These are phyloP conservation scores for Ulvella scutata DNA, from an alignment of 139 green algal species.

Conservation along the genomic window DNA sequence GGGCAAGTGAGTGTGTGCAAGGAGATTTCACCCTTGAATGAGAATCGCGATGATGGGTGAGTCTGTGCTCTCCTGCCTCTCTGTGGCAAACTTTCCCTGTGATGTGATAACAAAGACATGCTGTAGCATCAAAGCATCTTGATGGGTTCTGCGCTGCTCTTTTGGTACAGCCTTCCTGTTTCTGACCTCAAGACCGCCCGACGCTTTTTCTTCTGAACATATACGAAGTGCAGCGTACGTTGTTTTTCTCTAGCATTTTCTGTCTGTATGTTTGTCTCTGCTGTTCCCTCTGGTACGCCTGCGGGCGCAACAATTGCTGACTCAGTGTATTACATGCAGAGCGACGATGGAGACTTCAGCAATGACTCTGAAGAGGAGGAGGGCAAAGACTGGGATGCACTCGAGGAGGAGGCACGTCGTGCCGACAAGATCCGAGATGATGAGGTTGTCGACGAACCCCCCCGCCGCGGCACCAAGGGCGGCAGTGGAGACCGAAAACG, in stretches of 20 bases:
- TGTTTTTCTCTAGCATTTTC: too few relatives aligned
- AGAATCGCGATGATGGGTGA: too few relatives aligned
- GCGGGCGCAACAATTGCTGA: neutral
- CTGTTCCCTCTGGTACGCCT: too few relatives aligned
- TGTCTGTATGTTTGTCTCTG: too few relatives aligned
- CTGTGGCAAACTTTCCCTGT: too few relatives aligned
- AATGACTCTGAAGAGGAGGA: slow-evolving; percentile 49
- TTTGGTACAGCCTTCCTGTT: too few relatives aligned
- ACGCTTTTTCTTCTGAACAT: slow-evolving; percentile 25
- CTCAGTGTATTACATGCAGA: slow-evolving; percentile 22
- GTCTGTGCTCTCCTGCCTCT: too few relatives aligned
- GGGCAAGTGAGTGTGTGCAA: too few relatives aligned
- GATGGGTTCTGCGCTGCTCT: too few relatives aligned
- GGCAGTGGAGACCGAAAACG: neutral
- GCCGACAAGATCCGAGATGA: neutral
- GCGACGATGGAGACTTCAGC: slow-evolving; percentile 30
- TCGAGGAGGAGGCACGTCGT: slow-evolving; percentile 59
- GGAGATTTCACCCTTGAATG: too few relatives aligned
- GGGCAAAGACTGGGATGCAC: slow-evolving; percentile 68
- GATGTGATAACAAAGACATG: too few relatives aligned
- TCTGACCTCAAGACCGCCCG: slow-evolving; percentile 8
- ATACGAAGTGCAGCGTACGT: slow-evolving; percentile 17
- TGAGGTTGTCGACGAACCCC: neutral
- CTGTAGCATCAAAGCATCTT: too few relatives aligned
- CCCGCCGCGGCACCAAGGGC: neutral